These are phyloP conservation scores for maize (Zea mays) DNA, from an alignment of 176 grass and related monocot genomes.

Conservation along the genomic window DNA sequence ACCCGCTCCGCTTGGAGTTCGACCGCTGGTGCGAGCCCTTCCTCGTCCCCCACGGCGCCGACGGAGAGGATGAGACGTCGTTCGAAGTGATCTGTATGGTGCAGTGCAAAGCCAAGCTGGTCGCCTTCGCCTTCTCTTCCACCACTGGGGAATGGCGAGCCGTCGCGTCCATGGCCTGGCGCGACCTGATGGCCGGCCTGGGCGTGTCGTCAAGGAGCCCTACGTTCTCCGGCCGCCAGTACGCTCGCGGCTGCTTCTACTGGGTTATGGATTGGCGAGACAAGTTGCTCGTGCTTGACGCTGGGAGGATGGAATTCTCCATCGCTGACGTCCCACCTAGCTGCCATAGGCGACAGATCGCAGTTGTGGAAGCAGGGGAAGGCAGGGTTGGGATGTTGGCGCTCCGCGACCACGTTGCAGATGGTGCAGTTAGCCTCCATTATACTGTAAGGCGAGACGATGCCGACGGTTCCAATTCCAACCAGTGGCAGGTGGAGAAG, in stretches of 20 bases:
- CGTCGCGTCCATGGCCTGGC: conserved; percentile 18
- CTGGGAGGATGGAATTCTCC: conserved; percentile 43
- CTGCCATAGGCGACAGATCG: conserved; percentile 34
- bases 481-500: conserved; percentile 33
- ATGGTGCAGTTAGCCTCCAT: conserved; percentile 19
- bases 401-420: conserved; percentile 13
- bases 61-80: conserved; percentile 20
- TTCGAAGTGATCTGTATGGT: conserved; percentile 43
- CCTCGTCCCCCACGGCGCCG: neutral
- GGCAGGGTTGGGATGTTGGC: conserved; percentile 40
- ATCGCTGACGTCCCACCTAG: conserved; percentile 28
- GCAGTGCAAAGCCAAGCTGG: conserved; percentile 37
- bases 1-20: conserved; percentile 31
- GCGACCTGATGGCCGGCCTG: neutral
- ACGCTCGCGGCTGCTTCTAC: conserved; percentile 34
- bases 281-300: conserved; percentile 35
- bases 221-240: conserved; percentile 15
- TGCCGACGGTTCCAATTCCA: neutral
- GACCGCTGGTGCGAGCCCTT: conserved; percentile 46
- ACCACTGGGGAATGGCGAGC: conserved; percentile 22
- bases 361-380: conserved; percentile 42
- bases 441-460: conserved; percentile 20
- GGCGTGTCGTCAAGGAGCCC: conserved; percentile 15
- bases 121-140: conserved; percentile 36
- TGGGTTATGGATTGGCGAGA: conserved; percentile 33